phyloP scores from a whole-genome alignment of 2,329 filamentous ascomycete species.

The Kalaharituber pfeilii region DNA sequence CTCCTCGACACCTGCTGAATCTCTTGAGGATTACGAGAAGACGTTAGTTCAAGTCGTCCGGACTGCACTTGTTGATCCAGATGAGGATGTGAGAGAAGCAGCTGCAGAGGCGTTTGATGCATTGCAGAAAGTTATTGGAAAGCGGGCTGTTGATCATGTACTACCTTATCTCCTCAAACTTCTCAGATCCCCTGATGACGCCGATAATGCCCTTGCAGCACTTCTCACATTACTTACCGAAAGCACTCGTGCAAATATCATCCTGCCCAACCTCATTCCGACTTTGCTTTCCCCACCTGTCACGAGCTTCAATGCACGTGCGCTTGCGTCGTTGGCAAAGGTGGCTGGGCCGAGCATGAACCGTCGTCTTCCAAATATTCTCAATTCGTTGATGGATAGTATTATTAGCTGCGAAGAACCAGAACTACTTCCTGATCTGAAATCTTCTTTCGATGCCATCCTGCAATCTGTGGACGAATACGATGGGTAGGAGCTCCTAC shows the following conservation, averaged over 20 bases:
- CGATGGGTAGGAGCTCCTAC: slow-evolving; percentile 41
- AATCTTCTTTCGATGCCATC: slow-evolving; percentile 70
- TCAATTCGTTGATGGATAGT: slow-evolving; percentile 89
- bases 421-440: slow-evolving; percentile 54
- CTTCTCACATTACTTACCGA: slow-evolving; percentile 89
- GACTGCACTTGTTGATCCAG: slow-evolving; percentile 74
- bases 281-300: slow-evolving; percentile 83
- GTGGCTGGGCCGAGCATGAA: slow-evolving; percentile 87
- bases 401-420: slow-evolving; percentile 64
- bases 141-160: slow-evolving; percentile 87
- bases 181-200: slow-evolving; percentile 68
- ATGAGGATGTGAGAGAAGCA: slow-evolving; percentile 80
- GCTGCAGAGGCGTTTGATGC: slow-evolving; percentile 96
- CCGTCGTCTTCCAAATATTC: slow-evolving; percentile 67
- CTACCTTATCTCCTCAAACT: slow-evolving; percentile 80
- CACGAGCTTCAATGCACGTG: slow-evolving; percentile 83
- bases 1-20: slow-evolving; percentile 68
- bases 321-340: slow-evolving; percentile 77
- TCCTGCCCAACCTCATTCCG: slow-evolving; percentile 86
- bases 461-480: slow-evolving; percentile 86
- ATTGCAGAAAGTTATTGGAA: slow-evolving; percentile 81
- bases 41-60: slow-evolving; percentile 87
- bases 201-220: slow-evolving; percentile 80
- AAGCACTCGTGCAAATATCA: slow-evolving; percentile 83
- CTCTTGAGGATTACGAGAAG: slow-evolving; percentile 86